Conservation (phyloP, 139 green algal species). For the Coelastrella sp. region DNA sequence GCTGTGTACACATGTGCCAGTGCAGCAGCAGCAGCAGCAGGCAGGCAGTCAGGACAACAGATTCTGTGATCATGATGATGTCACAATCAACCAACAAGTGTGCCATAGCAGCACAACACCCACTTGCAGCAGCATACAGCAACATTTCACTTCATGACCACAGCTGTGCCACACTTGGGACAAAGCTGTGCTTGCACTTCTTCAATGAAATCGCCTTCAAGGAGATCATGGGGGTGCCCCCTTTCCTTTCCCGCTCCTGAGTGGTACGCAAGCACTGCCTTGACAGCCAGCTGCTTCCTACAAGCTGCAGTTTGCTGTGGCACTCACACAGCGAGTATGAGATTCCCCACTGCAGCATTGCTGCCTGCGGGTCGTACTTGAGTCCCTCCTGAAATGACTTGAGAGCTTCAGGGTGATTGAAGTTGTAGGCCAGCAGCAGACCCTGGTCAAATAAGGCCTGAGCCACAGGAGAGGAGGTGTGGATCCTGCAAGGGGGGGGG, state of each 20-base stretch:
- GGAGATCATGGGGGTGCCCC: background rate
- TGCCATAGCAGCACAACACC: too few relatives aligned
- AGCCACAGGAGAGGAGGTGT: slow-evolving; percentile 7
- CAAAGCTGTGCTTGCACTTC: too few relatives aligned
- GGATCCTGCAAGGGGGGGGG: slow-evolving; percentile 3
- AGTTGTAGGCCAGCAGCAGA: slow-evolving; percentile 59
- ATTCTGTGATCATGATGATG: background rate
- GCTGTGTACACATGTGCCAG: background rate
- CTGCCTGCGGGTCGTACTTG: slow-evolving; percentile 39
- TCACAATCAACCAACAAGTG: too few relatives aligned
- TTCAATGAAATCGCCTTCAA: background rate
- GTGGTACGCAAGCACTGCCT: background rate
- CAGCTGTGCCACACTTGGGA: too few relatives aligned
- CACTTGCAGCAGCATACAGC: too few relatives aligned
- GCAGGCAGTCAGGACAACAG: too few relatives aligned
- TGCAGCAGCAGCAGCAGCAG: too few relatives aligned
- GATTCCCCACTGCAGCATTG: slow-evolving; percentile 56
- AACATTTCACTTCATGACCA: too few relatives aligned
- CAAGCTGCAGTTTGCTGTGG: background rate
- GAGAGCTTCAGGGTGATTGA: slow-evolving; percentile 59
- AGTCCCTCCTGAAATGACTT: slow-evolving; percentile 45
- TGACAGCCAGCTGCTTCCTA: background rate
- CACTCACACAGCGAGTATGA: slow-evolving; percentile 51
- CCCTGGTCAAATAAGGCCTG: slow-evolving; percentile 56
- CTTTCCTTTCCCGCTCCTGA: background rate